These are phyloP conservation scores for Pseudoturritis turrita DNA, from an alignment of 345 rosid genomes.

Conservation along the genomic window DNA sequence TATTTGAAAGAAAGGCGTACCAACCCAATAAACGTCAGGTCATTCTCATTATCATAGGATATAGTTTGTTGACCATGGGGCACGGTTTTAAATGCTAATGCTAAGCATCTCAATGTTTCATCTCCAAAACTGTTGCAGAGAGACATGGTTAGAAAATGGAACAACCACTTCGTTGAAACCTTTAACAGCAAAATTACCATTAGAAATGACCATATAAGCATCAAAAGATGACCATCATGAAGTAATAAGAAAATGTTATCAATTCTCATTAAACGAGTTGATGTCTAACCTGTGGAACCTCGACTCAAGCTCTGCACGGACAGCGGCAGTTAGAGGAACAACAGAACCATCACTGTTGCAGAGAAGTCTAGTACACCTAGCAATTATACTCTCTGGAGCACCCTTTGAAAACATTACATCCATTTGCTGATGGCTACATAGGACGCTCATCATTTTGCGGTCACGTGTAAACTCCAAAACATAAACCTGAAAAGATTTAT, in stretches of 20 bases:
- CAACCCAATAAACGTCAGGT: slow-evolving; percentile 98
- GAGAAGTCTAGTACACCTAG: slow-evolving; percentile 77
- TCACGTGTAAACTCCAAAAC: slow-evolving; percentile 93
- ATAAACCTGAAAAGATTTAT: slow-evolving; percentile 57
- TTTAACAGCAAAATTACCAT: neutral
- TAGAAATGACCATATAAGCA: neutral
- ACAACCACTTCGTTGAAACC: neutral
- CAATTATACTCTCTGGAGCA: slow-evolving; percentile 91
- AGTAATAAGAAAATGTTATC: neutral
- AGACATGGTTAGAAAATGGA: slow-evolving; percentile 14
- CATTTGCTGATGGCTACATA: slow-evolving; percentile 70
- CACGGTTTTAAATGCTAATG: slow-evolving; percentile 81
- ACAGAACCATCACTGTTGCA: slow-evolving; percentile 83
- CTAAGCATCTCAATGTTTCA: slow-evolving; percentile 91
- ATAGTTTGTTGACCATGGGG: slow-evolving; percentile 68
- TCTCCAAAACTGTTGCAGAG: slow-evolving; percentile 78
- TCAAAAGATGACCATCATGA: neutral
- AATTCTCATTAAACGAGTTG: neutral
- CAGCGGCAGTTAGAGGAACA: slow-evolving; percentile 61
- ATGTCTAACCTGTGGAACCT: slow-evolving; percentile 65
- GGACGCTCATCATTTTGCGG: slow-evolving; percentile 98
- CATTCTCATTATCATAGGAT: slow-evolving; percentile 81
- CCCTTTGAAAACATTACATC: slow-evolving; percentile 88
- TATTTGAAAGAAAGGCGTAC: slow-evolving; percentile 65
- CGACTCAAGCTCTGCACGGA: slow-evolving; percentile 71